Conservation (phyloP, 805 yeast species). For the Cyberlindnera galapagoensis region DNA sequence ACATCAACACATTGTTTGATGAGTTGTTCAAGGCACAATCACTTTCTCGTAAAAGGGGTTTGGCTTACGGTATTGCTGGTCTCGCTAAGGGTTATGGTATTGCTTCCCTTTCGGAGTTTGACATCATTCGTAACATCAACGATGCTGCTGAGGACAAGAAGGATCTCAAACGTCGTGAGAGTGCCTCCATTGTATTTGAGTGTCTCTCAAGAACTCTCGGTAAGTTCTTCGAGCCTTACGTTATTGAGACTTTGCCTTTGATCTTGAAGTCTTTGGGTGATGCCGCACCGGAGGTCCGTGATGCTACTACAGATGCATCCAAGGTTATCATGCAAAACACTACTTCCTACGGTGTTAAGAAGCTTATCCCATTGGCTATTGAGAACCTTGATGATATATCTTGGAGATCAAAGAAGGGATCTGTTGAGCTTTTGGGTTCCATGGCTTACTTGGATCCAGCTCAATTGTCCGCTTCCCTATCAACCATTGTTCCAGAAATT, state of each 20-base stretch:
- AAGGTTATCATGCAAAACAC: constrained; percentile 84
- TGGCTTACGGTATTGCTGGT: constrained; percentile 96
- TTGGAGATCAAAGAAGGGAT: constrained; percentile 96
- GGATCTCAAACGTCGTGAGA: constrained; percentile 68
- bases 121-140: constrained; percentile 64
- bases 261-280: constrained; percentile 83
- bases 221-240: constrained; percentile 86
- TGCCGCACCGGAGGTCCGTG: constrained; percentile 75
- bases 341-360: constrained; percentile 86
- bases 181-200: constrained; percentile 82
- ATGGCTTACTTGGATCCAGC: constrained; percentile 98
- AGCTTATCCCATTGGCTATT: constrained; percentile 85
- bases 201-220: constrained; percentile 75
- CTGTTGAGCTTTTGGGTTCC: constrained; percentile 91
- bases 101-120: constrained; percentile 65
- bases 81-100: constrained; percentile 87
- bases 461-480: constrained; percentile 82
- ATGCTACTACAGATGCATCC: constrained; percentile 83
- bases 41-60: constrained; percentile 64
- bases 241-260: constrained; percentile 78
- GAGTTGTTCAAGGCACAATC: constrained; percentile 48
- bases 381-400: constrained; percentile 79
- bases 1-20: constrained; percentile 53
- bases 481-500: constrained; percentile 91
- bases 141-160: constrained; percentile 88